Percentiles rank a stretch among this genome's conserved stretches.
Conservation (phyloP, 495 filamentous ascomycete genomes). For the Daldinia caldariorum region DNA sequence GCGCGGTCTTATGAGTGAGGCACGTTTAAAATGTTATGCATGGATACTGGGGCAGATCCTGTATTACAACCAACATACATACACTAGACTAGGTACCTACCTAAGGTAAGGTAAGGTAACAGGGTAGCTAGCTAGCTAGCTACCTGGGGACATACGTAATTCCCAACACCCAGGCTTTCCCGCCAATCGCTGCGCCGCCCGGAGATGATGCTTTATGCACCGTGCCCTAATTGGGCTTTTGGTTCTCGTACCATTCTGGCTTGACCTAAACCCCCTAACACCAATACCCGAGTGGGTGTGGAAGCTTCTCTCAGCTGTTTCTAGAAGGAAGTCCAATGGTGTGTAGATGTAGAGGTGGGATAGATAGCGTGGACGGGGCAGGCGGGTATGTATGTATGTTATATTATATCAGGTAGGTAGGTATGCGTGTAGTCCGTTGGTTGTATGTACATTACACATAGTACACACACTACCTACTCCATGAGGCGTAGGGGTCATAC, state of each 20-base stretch:
- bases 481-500: not conserved
- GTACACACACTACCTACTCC: not conserved
- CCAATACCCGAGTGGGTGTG: not conserved
- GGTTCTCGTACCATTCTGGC: too few relatives aligned
- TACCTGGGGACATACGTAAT: conserved; percentile 1
- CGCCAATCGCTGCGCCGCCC: not conserved
- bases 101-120: too few relatives aligned
- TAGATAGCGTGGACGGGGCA: not conserved
- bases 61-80: not conserved
- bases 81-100: not conserved
- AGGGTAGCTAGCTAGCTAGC: too few relatives aligned
- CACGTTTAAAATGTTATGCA: too few relatives aligned
- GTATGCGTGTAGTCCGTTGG: too few relatives aligned
- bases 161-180: not conserved
- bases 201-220: not conserved
- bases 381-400: not conserved
- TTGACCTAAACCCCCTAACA: not conserved
- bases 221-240: not conserved
- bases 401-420: not conserved
- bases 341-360: not conserved
- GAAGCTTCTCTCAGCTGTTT: conserved; percentile 17
- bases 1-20: not conserved
- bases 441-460: too few relatives aligned
- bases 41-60: too few relatives aligned
- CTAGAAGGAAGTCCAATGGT: conserved; percentile 17